Evolutionary conservation across 345 rosid species (phyloP).

Genomic region (Anastatica hierochuntica): DNA sequence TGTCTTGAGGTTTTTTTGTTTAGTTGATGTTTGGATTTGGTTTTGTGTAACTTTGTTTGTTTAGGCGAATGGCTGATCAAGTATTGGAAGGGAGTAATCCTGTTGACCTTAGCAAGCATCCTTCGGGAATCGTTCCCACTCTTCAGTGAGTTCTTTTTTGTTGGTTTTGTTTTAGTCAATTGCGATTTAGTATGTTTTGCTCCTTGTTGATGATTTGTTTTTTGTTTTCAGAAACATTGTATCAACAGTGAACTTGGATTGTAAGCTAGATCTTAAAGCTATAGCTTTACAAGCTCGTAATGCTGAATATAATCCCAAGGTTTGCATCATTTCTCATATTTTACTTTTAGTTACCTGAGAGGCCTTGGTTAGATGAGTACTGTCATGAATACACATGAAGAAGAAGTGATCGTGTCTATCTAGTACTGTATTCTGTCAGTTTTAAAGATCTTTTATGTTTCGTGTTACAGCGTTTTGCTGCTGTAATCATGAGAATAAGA

Average conservation of each 20-base stretch:
- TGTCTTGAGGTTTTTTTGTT: too few species aligned
- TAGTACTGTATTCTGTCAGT: too few species aligned
- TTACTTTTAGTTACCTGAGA: too few species aligned
- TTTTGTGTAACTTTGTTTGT: not conserved
- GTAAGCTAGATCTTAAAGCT: constrained; percentile 69
- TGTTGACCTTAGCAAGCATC: constrained; percentile 83
- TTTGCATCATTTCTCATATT: constrained; percentile 15
- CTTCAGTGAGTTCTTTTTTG: constrained; percentile 61
- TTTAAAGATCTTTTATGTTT: not conserved
- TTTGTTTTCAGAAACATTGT: constrained; percentile 51
- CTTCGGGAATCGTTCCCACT: constrained; percentile 94
- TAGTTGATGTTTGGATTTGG: not conserved
- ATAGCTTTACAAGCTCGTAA: constrained; percentile 75
- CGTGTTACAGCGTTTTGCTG: constrained; percentile 61
- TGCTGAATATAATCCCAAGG: constrained; percentile 81
- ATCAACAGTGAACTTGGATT: constrained; percentile 68
- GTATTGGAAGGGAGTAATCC: constrained; percentile 87
- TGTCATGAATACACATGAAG: too few species aligned
- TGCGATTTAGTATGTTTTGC: not conserved
- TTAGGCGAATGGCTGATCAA: constrained; percentile 65
- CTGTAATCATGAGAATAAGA: constrained; percentile 69
- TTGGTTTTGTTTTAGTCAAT: not conserved
- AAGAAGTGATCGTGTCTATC: too few species aligned
- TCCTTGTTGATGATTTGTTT: not conserved
- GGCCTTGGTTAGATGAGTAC: too few species aligned